Evolutionary conservation across 208 protist genomes (phyloP), one percentile per base, ranked within the genome.

Genomic region (Porcisia hertigi): DNA sequence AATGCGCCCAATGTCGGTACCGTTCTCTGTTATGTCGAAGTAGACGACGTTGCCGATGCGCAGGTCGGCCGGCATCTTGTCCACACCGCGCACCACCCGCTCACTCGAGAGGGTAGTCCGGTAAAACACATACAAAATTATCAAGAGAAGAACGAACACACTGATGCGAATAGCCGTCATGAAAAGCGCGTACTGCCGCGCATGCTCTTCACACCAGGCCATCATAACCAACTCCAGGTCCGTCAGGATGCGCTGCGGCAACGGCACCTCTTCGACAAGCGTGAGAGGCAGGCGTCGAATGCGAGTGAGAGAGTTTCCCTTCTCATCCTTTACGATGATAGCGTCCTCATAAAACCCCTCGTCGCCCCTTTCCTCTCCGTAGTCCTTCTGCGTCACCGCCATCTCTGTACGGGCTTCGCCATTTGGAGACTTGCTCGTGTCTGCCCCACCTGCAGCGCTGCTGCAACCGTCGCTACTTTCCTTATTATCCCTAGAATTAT

Each of bases 121-220:
- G 77, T 97, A 97, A 75, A 95, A 94, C 52, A 97, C 86, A 72
- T 92, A 94, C 41, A 97, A 69, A 69, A 95, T 90, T 65, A 95
- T 88, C 53, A 91, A 87, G 64, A 94, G 74, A 20, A 94, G 83
- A 4, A 94, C 59, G 67, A 94, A 91, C 45, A 96, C 92, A 58
- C 69, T 75, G 60, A 91, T 72, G 39, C 88, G 84, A 34, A 94
- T 81, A 18, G 77, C 77, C 30, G 80, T 84, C 81, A 92, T 88
- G 71, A 97, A 87, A 43, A 93, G 71, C 4, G 84, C 85, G 79
- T 93, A 94, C 66, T 92, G 91, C 45, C 91, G 78, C 20, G 93
- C 91, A 69, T 95, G 91, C 77, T 97, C 91, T 70, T 97, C 93
- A 58, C 88, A 94, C 93, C 93, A 97, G 3, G 93, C 93, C 86